These are phyloP conservation scores for Afroboletus lepidellus DNA, from an alignment of 1,284 basidiomycete genomes.

Conservation along the genomic window DNA sequence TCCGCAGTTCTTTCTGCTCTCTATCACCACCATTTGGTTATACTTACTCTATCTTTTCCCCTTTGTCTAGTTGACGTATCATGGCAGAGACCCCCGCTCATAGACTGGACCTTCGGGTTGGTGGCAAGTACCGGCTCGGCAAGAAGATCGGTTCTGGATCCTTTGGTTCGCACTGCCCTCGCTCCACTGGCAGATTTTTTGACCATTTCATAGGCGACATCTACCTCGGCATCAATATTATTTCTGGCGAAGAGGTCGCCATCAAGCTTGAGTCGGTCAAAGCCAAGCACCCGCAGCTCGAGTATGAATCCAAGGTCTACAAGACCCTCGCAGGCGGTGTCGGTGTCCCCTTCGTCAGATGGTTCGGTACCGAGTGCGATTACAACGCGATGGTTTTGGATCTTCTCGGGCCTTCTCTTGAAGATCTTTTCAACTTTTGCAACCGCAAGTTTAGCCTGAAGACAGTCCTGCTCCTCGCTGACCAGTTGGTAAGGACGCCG, in stretches of 20 bases:
- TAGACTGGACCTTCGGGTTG: constrained; percentile 91
- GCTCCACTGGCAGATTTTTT: not conserved
- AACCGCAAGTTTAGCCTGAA: constrained; percentile 98
- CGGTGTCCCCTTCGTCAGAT: constrained; percentile 95
- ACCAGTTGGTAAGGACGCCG: constrained; percentile 77
- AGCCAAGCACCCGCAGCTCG: constrained; percentile 99
- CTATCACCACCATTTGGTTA: constrained; percentile 5
- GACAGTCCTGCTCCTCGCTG: constrained; percentile 94
- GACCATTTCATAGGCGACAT: constrained; percentile 75
- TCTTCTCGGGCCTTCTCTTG: constrained; percentile 93
- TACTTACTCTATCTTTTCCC: constrained; percentile 9
- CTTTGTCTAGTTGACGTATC: constrained; percentile 13
- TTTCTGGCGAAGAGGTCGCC: constrained; percentile 99
- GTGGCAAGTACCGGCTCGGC: constrained; percentile 97
- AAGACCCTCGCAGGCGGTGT: constrained; percentile 98
- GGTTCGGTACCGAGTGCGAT: constrained; percentile 99
- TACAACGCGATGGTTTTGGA: constrained; percentile 99
- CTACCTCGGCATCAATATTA: constrained; percentile 99
- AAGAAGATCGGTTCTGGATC: constrained; percentile 99
- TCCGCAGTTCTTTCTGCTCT: constrained; percentile 18
- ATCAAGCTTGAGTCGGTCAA: constrained; percentile 99
- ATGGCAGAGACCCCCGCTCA: constrained; percentile 73
- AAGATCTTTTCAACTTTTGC: constrained; percentile 99
- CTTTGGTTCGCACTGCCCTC: constrained; percentile 70
- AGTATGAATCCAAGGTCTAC: constrained; percentile 97